Base-by-base conservation (phyloP, 305 asterid genomes). In the Fraxinus angustifolia region DNA sequence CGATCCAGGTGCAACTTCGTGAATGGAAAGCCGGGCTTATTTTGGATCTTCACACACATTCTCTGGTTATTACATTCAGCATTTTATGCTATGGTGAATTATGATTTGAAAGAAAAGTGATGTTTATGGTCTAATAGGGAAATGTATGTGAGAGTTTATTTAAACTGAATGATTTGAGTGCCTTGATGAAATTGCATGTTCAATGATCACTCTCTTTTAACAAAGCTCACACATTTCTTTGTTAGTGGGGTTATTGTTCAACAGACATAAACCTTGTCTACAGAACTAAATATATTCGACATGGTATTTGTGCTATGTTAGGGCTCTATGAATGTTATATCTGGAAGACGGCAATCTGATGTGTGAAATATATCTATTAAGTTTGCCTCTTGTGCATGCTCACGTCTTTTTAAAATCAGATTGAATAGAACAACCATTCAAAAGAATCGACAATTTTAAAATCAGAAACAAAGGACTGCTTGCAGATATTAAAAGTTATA, bases 1-100 rank as follows among this genome's bases (percentile, higher is more conserved):
- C 72, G 94, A 91, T 83, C 97, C 95, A 5, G 91, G 90, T 4
- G 82, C 90, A 78, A 82, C 90, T 83, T 87, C 91, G 8, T 91
- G 88, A 91, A 19, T 8, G 33, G 35, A 67, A 26, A 67, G 8
- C 6, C 4, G 8, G 17, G 36, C 35, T 17, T 58, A 58, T 58
- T 58, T 7, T n/a, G 67, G 23, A n/a, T 56, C 67, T 56, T 56
- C 23, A 5, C 8, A 0, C 26, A 56, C 67, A 56, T 5, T 3
- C 67, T n/a, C 10, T 56, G 28, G 68, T 21, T 58, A 58, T 58
- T 50, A 50, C 62, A 4, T 50, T 4, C 23, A 50, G 62, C 23
- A 50, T 16, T 16, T 48, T 14, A 50, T 50, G 62, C 62, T 50
- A 16, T 50, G 2, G 12, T 21, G 10, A 19, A 17, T 58, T 21